A percentile compares a stretch with the other conserved stretches of the same genome.
phyloP scores from a whole-genome alignment of 2,329 filamentous ascomycete species.

The Arthroderma sp. region DNA sequence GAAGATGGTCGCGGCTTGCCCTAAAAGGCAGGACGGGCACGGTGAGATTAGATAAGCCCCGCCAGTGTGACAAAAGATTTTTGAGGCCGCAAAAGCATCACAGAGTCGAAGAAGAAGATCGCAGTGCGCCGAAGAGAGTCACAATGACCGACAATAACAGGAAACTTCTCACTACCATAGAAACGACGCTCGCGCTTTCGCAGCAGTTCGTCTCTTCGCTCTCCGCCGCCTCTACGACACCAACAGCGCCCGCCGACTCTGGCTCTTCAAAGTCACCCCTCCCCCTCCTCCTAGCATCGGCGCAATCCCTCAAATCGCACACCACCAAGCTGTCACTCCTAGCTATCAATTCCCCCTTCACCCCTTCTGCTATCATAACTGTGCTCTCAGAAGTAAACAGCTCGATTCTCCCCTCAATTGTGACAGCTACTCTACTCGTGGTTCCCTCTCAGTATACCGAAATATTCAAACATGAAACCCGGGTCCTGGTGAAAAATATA shows the following conservation, averaged over 20 bases:
- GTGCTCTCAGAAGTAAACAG: slow-evolving; percentile 61
- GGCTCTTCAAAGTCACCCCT: slow-evolving; percentile 32
- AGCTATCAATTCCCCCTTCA: slow-evolving; percentile 76
- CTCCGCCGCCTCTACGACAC: slow-evolving; percentile 8
- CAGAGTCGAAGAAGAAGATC: no score
- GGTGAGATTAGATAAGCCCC: no score
- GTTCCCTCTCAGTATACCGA: slow-evolving; percentile 48
- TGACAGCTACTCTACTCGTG: slow-evolving; percentile 57
- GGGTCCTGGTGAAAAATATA: slow-evolving; percentile 44
- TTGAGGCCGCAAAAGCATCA: no score
- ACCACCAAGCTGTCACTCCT: slow-evolving; percentile 78
- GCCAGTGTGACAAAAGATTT: no score
- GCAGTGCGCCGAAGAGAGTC: no score
- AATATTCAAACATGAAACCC: slow-evolving; percentile 51
- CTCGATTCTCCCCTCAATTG: slow-evolving; percentile 60
- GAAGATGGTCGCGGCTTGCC: no score
- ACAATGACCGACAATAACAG: not conserved
- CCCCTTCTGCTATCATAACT: slow-evolving; percentile 57
- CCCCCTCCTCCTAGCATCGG: slow-evolving; percentile 56
- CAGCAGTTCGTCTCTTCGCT: slow-evolving; percentile 28
- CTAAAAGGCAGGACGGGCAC: no score
- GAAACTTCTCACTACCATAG: slow-evolving; percentile 20
- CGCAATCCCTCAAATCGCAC: slow-evolving; percentile 64
- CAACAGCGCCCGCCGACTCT: slow-evolving; percentile 5
- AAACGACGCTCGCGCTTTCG: slow-evolving; percentile 24